These are phyloP conservation scores for Knoxia roxburghii DNA, from an alignment of 257 asterid genomes.

Conservation along the genomic window DNA sequence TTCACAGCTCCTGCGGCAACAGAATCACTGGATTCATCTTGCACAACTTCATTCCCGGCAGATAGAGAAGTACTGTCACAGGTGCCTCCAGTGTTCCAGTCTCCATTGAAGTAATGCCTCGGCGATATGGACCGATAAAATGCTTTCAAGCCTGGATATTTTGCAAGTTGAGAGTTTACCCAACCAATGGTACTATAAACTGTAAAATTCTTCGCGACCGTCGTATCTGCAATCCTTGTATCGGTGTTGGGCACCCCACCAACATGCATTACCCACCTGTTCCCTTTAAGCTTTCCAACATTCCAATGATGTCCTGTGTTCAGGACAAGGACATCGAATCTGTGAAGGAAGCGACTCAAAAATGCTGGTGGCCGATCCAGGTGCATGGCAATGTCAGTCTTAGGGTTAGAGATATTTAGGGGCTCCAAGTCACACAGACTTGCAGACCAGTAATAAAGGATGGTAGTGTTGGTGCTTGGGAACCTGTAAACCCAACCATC, in stretches of 20 bases:
- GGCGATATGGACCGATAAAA: conserved; percentile 76
- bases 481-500: conserved; percentile 96
- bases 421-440: conserved; percentile 82
- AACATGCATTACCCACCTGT: conserved; percentile 79
- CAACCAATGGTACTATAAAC: conserved; percentile 61
- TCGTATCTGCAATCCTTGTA: conserved; percentile 45
- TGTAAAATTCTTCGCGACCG: conserved; percentile 65
- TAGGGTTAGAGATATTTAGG: conserved; percentile 33
- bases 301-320: conserved; percentile 99
- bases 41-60: conserved; percentile 56
- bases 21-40: conserved; percentile 65
- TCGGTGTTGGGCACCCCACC: conserved; percentile 65
- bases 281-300: conserved; percentile 71
- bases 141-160: conserved; percentile 59
- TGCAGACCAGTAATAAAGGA: conserved; percentile 95
- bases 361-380: conserved; percentile 85
- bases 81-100: conserved; percentile 93
- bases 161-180: conserved; percentile 69
- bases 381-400: conserved; percentile 74
- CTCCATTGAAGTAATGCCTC: conserved; percentile 88
- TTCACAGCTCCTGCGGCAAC: conserved; percentile 63
- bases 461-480: conserved; percentile 69
- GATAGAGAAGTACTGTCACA: conserved; percentile 70
- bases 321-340: conserved; percentile 61
- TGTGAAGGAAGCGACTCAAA: conserved; percentile 49